Conservation (phyloP, 768 basidiomycete species). For the Dentipellis fragilis region DNA sequence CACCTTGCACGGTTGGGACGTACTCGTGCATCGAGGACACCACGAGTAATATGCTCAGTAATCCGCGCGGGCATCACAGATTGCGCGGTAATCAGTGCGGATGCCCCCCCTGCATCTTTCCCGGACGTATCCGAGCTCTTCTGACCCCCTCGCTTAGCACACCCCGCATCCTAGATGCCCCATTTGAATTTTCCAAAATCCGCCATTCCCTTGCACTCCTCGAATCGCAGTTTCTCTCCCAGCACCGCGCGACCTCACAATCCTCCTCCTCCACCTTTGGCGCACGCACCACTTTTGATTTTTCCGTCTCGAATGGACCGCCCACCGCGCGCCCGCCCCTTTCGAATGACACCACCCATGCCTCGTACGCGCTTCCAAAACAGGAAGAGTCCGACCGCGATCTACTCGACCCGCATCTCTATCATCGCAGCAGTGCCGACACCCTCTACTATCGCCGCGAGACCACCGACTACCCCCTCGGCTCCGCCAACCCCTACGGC, state of each 20-base stretch:
- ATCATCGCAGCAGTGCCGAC: neutral
- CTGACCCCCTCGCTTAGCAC: slow-evolving; percentile 4
- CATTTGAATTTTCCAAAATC: slow-evolving; percentile 55
- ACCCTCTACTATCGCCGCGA: neutral
- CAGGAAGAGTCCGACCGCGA: slow-evolving; percentile 1
- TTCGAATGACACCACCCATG: neutral
- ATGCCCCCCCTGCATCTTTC: slow-evolving; percentile 3
- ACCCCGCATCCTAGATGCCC: slow-evolving; percentile 42
- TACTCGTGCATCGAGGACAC: no score
- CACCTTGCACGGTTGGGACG: no score
- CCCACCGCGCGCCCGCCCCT: neutral
- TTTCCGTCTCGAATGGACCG: slow-evolving; percentile 17
- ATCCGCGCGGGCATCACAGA: no score
- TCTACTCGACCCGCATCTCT: neutral
- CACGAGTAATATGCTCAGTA: no score
- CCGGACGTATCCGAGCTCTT: no score
- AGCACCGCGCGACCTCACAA: slow-evolving; percentile 5
- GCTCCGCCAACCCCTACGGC: slow-evolving; percentile 32
- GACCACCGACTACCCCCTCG: slow-evolving; percentile 10
- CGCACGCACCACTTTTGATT: slow-evolving; percentile 13
- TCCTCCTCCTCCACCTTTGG: slow-evolving; percentile 7
- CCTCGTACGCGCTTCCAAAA: neutral
- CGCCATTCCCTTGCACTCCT: slow-evolving; percentile 61
- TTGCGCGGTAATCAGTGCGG: no score
- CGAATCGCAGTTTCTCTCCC: slow-evolving; percentile 44